Evolutionary conservation across 768 basidiomycete genomes (phyloP).

Genomic region (Fomitopsis pulvina): DNA sequence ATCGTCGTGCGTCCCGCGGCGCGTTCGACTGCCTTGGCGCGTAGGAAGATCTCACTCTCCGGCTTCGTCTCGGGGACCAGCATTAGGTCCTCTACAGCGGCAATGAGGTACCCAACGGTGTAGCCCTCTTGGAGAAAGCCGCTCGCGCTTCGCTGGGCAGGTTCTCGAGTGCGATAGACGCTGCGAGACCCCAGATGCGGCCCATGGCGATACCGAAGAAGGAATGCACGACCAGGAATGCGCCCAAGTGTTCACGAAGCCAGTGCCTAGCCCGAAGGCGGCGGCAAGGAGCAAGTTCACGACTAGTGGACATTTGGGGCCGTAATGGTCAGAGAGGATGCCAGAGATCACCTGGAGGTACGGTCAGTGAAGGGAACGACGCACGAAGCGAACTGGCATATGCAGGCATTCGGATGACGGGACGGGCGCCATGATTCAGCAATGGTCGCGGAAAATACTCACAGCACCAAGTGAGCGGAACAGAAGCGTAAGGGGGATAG

Average conservation of each 20-base stretch:
- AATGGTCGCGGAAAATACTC: too few species aligned
- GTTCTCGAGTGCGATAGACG: conserved; percentile 82
- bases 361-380: neutral
- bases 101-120: conserved; percentile 79
- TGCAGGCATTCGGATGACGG: too few species aligned
- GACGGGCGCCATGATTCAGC: too few species aligned
- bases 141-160: conserved; percentile 77
- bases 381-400: too few species aligned
- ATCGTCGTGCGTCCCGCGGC: conserved; percentile 30
- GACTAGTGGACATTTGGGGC: conserved; percentile 91
- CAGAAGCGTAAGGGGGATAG: conserved; percentile 90
- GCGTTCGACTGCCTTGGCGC: conserved; percentile 50
- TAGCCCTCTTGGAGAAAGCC: conserved; percentile 90
- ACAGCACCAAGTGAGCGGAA: conserved; percentile 78
- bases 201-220: conserved; percentile 89
- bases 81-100: conserved; percentile 74
- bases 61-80: conserved; percentile 54
- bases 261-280: conserved; percentile 69
- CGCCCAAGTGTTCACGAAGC: conserved; percentile 72
- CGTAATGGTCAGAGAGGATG: conserved; percentile 80
- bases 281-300: conserved; percentile 65
- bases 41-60: conserved; percentile 70
- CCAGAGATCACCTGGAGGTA: conserved; percentile 59
- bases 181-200: conserved; percentile 81
- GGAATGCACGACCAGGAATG: conserved; percentile 78